phyloP scores from a whole-genome alignment of 2,329 filamentous ascomycete species.

The Rutstroemia sp. region DNA sequence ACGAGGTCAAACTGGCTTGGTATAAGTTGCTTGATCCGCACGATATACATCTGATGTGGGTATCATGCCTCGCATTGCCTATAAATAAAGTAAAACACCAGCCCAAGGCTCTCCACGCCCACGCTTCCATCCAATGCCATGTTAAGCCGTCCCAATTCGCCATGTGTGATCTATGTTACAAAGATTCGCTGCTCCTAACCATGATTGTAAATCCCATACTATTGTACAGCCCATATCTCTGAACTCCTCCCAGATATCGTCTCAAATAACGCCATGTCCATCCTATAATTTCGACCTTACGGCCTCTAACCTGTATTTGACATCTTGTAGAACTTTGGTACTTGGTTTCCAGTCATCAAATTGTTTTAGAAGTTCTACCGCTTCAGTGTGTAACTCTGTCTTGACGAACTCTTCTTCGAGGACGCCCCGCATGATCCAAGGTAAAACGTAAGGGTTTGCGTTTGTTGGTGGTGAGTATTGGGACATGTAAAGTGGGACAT shows the following conservation, averaged over 20 bases:
- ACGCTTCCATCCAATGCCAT: conserved; percentile 1
- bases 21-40: too few species aligned
- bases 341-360: conserved; percentile 92
- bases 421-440: conserved; percentile 91
- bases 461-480: conserved; percentile 41
- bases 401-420: conserved; percentile 89
- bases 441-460: conserved; percentile 81
- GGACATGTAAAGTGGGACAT: conserved; percentile 42
- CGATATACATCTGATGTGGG: neutral
- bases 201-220: neutral
- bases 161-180: conserved; percentile 1
- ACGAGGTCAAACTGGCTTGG: neutral
- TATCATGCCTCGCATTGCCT: neutral
- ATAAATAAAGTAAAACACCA: too few species aligned
- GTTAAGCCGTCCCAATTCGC: neutral
- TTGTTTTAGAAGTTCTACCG: conserved; percentile 68
- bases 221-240: conserved; percentile 1
- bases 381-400: conserved; percentile 70
- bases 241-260: neutral
- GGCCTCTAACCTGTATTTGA: conserved; percentile 88
- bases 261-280: neutral
- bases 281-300: conserved; percentile 69
- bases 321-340: conserved; percentile 88
- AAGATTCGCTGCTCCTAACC: neutral
- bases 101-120: neutral